Evolutionary conservation across 805 yeast genomes (phyloP).

Genomic region (Lipomyces chichibuensis): DNA sequence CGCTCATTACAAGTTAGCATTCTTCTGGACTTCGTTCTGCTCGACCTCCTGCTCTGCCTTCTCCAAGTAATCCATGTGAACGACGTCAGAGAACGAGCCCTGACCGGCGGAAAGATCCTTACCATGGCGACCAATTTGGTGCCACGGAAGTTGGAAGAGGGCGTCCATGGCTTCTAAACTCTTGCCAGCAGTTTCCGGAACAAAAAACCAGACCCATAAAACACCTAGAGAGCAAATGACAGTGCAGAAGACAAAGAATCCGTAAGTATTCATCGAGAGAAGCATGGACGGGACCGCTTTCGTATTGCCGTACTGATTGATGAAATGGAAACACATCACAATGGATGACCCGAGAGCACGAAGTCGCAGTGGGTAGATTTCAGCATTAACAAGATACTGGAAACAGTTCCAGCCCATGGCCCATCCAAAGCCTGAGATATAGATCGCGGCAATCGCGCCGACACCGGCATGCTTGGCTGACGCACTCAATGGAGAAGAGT

Average conservation of each 20-base stretch:
- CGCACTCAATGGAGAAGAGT: no score
- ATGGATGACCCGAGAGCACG: conserved; percentile 56
- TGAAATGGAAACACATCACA: conserved; percentile 60
- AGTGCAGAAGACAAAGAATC: conserved; percentile 53
- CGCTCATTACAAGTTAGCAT: no score
- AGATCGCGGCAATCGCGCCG: conserved; percentile 57
- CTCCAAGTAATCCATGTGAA: background rate
- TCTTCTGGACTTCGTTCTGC: no score
- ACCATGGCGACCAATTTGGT: conserved; percentile 52
- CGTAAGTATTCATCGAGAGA: conserved; percentile 50
- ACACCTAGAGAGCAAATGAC: conserved; percentile 51
- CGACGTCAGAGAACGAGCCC: background rate
- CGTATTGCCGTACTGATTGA: conserved; percentile 60
- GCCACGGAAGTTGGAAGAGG: conserved; percentile 60
- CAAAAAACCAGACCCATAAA: conserved; percentile 60
- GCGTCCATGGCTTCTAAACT: conserved; percentile 58
- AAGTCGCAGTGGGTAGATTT: conserved; percentile 56
- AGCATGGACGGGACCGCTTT: conserved; percentile 60
- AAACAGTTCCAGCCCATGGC: conserved; percentile 61
- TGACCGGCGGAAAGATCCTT: background rate
- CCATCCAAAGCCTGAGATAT: conserved; percentile 60
- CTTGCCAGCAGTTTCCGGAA: conserved; percentile 57
- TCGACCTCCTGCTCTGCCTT: background rate
- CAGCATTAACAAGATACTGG: conserved; percentile 59
- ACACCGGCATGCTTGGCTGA: conserved; percentile 48